Base-by-base conservation (phyloP, 2,329 filamentous ascomycete genomes). In the Tympanopsis confertula region DNA sequence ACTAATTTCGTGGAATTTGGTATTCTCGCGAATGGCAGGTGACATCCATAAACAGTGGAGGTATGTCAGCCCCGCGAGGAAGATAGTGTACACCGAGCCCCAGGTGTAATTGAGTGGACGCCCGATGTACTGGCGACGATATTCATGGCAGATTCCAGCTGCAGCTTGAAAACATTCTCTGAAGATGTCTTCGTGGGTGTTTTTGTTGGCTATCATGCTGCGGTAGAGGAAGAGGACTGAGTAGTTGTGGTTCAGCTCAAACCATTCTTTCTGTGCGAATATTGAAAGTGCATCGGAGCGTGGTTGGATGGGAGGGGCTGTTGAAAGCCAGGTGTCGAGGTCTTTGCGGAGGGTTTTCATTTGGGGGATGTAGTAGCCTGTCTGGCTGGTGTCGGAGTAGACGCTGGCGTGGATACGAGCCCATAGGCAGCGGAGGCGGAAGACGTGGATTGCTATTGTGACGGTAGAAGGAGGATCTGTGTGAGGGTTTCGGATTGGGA, bases 31-130 rank as follows among this genome's bases (percentile, higher is more conserved):
- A 1, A 41, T 45, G 1, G 41, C 39, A 2, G 48, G 33, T 2
- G 50, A 53, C 14, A 42, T 47, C 56, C 54, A 58, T 3, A 59
- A 48, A 35, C 55, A 59, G 40, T 59, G 50, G 2, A 55, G 45
- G 40, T 50, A 52, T 12, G 47, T 51, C 38, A 52, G 35, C 18
- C 49, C 50, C 1, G 42, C 50, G 2, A 52, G 42, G 35, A 51
- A 52, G 13, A 52, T 36, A 5, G 20, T 19, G 35, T 51, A 47
- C 2, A 52, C 36, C 0, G 43, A 35, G 5, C 36, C 38, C 50
- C 50, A 52, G 3, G 50, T 51, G 38, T 42, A 44, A 10, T 28
- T 46, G 3, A 41, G 29, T 4, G 36, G 26, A 15, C 20, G 42
- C 12, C 44, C 43, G 17, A 48, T 17, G 19, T 38, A 49, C 17